These are phyloP conservation scores for Dianthus caryophyllus DNA, from an alignment of 148 eudicot genomes.

Conservation along the genomic window DNA sequence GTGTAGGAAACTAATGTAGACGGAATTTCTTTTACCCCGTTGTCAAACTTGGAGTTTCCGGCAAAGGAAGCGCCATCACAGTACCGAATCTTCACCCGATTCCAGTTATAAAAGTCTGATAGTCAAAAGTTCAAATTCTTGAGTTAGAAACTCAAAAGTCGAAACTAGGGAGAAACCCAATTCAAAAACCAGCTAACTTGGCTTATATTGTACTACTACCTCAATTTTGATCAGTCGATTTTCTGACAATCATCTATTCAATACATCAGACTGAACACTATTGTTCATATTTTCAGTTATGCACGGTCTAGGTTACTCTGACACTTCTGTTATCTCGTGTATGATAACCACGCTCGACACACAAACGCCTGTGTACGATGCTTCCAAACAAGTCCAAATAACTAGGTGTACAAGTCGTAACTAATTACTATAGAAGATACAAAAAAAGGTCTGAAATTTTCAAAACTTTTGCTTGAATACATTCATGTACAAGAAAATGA, in stretches of 20 bases:
- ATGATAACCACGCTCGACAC: no score
- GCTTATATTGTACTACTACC: neutral
- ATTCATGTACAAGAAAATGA: conserved; percentile 1
- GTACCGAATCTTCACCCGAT: conserved; percentile 89
- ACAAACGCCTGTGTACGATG: no score
- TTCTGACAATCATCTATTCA: neutral
- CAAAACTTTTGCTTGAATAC: neutral
- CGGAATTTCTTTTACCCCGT: conserved; percentile 60
- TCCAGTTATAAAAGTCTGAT: conserved; percentile 97
- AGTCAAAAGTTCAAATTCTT: neutral
- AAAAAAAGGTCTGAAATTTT: neutral
- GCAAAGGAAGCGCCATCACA: conserved; percentile 98
- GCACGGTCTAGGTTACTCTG: no score
- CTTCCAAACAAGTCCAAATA: no score
- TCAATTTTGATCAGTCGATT: neutral
- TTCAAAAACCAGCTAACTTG: neutral
- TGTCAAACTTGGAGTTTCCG: conserved; percentile 60
- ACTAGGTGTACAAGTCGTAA: no score
- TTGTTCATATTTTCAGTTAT: neutral
- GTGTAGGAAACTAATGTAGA: neutral
- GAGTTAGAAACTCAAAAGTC: neutral
- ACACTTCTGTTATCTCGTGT: no score
- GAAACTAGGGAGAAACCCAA: neutral
- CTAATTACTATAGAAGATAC: neutral
- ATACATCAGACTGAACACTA: neutral